Conservation (phyloP, 1,139 yeast species). For the Diutina siamensis region DNA sequence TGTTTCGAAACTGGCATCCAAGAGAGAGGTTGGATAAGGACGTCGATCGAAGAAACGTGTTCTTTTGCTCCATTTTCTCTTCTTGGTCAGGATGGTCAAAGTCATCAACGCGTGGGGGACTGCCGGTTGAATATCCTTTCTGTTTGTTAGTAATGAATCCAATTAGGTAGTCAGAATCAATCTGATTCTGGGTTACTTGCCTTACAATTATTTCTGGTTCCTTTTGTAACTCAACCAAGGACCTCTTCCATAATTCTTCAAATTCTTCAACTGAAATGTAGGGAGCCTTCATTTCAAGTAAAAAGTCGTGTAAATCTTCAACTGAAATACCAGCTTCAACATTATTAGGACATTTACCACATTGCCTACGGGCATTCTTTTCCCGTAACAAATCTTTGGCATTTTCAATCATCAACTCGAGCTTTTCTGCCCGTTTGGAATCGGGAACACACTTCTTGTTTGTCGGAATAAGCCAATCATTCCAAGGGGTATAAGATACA, state of each 20-base stretch:
- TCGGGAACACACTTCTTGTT: slow-evolving; percentile 59
- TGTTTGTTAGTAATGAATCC: slow-evolving; percentile 16
- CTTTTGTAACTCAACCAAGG: slow-evolving; percentile 49
- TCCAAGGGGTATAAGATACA: slow-evolving; percentile 43
- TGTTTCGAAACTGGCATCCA: slow-evolving; percentile 47
- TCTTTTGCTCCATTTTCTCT: slow-evolving; percentile 17
- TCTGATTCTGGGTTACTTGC: slow-evolving; percentile 22
- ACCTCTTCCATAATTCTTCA: slow-evolving; percentile 68
- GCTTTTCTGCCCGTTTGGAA: slow-evolving; percentile 56
- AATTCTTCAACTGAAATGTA: slow-evolving; percentile 62
- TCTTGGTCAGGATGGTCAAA: slow-evolving; percentile 21
- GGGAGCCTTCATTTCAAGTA: slow-evolving; percentile 46
- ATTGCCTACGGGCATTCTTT: slow-evolving; percentile 55
- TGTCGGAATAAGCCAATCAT: slow-evolving; percentile 43
- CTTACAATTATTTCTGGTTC: slow-evolving; percentile 79
- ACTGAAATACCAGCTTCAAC: slow-evolving; percentile 40
- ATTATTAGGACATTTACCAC: slow-evolving; percentile 42
- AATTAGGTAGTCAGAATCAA: not conserved
- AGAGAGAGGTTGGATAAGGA: slow-evolving; percentile 56
- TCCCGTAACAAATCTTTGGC: slow-evolving; percentile 57
- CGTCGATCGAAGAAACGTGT: slow-evolving; percentile 58
- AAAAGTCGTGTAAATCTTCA: slow-evolving; percentile 46
- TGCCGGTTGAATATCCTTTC: slow-evolving; percentile 12
- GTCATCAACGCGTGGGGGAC: slow-evolving; percentile 17
- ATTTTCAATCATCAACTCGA: slow-evolving; percentile 55